A percentile compares a stretch with the other conserved stretches of the same genome.
Evolutionary conservation across 345 rosid genomes (phyloP).

Genomic region (Citrus maxima): DNA sequence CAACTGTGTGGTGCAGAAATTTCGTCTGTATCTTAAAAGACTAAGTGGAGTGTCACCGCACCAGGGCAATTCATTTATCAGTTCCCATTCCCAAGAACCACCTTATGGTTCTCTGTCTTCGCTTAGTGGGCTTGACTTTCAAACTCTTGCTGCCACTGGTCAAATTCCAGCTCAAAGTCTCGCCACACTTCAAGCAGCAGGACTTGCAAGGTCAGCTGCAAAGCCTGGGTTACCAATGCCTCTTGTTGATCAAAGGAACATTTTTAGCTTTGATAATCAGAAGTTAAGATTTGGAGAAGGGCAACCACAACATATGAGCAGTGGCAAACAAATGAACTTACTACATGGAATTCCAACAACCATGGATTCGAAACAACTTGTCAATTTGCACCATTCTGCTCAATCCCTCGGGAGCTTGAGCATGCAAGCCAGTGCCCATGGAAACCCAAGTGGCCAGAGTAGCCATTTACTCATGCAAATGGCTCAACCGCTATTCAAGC

Average conservation of each 20-base stretch:
- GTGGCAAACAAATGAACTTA: conserved; percentile 50
- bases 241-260: conserved; percentile 66
- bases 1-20: conserved; percentile 55
- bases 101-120: conserved; percentile 52
- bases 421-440: conserved; percentile 44
- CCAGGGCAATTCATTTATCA: conserved; percentile 53
- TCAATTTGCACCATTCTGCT: conserved; percentile 40
- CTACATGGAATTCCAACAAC: conserved; percentile 70
- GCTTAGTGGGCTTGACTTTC: conserved; percentile 68
- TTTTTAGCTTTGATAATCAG: conserved; percentile 70
- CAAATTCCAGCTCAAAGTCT: conserved; percentile 83
- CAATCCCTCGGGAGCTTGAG: conserved; percentile 38
- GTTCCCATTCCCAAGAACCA: conserved; percentile 67
- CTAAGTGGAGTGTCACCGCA: conserved; percentile 82
- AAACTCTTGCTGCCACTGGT: conserved; percentile 67
- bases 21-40: conserved; percentile 88
- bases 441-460: conserved; percentile 46
- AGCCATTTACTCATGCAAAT: conserved; percentile 49
- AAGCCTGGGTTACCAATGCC: conserved; percentile 61
- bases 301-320: conserved; percentile 48
- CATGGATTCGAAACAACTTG: conserved; percentile 63
- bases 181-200: conserved; percentile 79
- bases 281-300: conserved; percentile 69
- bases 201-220: conserved; percentile 55
- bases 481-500: conserved; percentile 43